phyloP scores from a whole-genome alignment of 2,329 filamentous ascomycete genomes.

The Colletotrichum nymphaeae region DNA sequence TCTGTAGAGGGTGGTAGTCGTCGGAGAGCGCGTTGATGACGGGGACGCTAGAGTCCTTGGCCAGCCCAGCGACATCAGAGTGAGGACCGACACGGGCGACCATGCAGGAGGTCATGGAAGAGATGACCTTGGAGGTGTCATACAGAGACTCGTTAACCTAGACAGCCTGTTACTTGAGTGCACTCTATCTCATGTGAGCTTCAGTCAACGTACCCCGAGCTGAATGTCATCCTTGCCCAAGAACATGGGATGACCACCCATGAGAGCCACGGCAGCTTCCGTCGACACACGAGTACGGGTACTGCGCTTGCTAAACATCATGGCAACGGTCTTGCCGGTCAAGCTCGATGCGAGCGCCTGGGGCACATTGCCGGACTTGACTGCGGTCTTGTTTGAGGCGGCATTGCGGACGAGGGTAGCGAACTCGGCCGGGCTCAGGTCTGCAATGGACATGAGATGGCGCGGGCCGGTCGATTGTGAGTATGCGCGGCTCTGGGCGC shows the following conservation, averaged over 20 bases:
- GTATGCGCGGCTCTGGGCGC: conserved; percentile 56
- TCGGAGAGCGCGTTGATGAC: conserved; percentile 91
- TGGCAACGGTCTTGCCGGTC: conserved; percentile 83
- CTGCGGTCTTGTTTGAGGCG: conserved; percentile 76
- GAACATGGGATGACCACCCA: conserved; percentile 97
- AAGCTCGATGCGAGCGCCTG: conserved; percentile 71
- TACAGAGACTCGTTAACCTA: conserved; percentile 93
- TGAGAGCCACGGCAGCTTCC: conserved; percentile 86
- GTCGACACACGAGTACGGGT: conserved; percentile 95
- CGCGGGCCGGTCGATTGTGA: conserved; percentile 66
- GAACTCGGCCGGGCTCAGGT: conserved; percentile 84
- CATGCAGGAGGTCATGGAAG: conserved; percentile 90
- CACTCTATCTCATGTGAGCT: neutral
- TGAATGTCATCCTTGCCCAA: conserved; percentile 96
- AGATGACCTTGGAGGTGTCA: conserved; percentile 91
- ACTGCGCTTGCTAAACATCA: conserved; percentile 97
- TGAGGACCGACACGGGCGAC: conserved; percentile 83
- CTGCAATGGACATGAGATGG: conserved; percentile 91
- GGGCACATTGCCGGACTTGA: conserved; percentile 77
- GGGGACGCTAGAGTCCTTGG: conserved; percentile 79
- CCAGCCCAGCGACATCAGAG: conserved; percentile 77
- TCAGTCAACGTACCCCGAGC: conserved; percentile 74
- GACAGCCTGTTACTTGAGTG: conserved; percentile 14
- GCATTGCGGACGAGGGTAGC: conserved; percentile 87
- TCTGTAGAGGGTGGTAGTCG: conserved; percentile 93